Base-by-base conservation (phyloP, 75 land plant genomes). In the Cunninghamia lanceolata region DNA sequence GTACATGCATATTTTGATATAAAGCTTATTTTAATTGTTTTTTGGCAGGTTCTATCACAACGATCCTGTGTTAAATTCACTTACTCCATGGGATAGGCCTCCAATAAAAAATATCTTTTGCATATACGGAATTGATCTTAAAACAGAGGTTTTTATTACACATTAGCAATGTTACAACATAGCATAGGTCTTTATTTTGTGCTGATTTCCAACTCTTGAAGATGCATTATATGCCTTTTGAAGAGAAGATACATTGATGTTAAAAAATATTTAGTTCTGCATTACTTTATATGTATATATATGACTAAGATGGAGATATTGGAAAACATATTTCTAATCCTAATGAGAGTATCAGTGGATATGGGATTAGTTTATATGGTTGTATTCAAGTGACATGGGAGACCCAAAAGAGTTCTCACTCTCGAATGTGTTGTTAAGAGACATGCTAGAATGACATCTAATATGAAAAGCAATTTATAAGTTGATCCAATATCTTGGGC, bases 61-160 rank as follows among this genome's bases (percentile, higher is more conserved):
- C 45, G 99, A 98, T 92, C 99, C 99, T 82, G 91, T 98, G 59
- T 84, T 98, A 83, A 97, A 98, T 89, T 94, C 99, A 87, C 91
- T 98, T n/a, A 98, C 99, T 85, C 96, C 99, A 42, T 98, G 99
- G 99, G 95, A 95, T 11, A 90, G 99, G 88, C 99, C 99, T 82
- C 99, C 99, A 14, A 84, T 98, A 63, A 95, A 94, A 90, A 98
- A 94, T 84, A 85, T 98, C 34, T 96, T 94, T 88, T 98, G 99
- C 84, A 95, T 96, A 42, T 98, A 98, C 87, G 99, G 99, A 45
- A 87, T 94, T 79, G 95, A 98, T 88, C 77, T 86, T 71, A 96
- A 91, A 89, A 98, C 99, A 82, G 99, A 98, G 99, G 99, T 97
- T 82, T 25, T 53, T 13, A 36, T 82, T 34, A 86, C 35, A n/a